A percentile compares a stretch with the other conserved stretches of the same genome.
Conservation (phyloP, 1,284 basidiomycete genomes). For the Naganishia sp. region DNA sequence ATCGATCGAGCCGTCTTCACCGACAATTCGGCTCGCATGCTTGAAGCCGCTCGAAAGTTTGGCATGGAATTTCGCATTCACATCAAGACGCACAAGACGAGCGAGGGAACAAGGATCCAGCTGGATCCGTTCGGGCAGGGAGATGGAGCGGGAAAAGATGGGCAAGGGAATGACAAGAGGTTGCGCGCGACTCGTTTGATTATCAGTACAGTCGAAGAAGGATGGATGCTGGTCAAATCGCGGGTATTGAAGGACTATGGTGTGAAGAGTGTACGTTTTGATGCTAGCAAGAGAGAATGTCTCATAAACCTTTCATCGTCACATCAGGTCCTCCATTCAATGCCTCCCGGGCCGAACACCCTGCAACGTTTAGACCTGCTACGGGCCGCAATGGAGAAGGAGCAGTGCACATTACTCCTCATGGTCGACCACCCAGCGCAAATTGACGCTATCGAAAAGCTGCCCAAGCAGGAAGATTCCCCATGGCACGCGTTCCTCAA, state of each 20-base stretch:
- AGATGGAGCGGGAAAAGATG: no score
- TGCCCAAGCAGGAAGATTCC: conserved; percentile 20
- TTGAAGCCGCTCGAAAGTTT: conserved; percentile 63
- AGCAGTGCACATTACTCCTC: conserved; percentile 64
- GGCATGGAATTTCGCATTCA: conserved; percentile 75
- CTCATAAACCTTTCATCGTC: background rate
- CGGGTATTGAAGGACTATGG: conserved; percentile 72
- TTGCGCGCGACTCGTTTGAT: conserved; percentile 59
- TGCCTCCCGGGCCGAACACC: conserved; percentile 71
- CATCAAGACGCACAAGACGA: conserved; percentile 73
- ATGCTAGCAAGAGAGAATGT: no score
- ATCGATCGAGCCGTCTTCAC: conserved; percentile 71
- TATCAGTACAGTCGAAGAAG: conserved; percentile 78
- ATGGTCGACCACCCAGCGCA: conserved; percentile 76
- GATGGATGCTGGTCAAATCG: conserved; percentile 68
- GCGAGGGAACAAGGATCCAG: conserved; percentile 70
- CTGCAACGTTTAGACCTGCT: conserved; percentile 68
- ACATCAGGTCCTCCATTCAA: conserved; percentile 77
- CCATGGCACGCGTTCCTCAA: conserved; percentile 79
- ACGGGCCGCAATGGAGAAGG: conserved; percentile 60
- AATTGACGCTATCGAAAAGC: conserved; percentile 64
- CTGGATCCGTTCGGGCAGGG: conserved; percentile 59
- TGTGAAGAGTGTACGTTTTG: conserved; percentile 65
- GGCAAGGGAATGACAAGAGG: conserved; percentile 31
- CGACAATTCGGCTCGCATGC: conserved; percentile 72